These are phyloP conservation scores for Austroboletus novae-zelandiae DNA, from an alignment of 1,284 basidiomycete species.

Conservation along the genomic window DNA sequence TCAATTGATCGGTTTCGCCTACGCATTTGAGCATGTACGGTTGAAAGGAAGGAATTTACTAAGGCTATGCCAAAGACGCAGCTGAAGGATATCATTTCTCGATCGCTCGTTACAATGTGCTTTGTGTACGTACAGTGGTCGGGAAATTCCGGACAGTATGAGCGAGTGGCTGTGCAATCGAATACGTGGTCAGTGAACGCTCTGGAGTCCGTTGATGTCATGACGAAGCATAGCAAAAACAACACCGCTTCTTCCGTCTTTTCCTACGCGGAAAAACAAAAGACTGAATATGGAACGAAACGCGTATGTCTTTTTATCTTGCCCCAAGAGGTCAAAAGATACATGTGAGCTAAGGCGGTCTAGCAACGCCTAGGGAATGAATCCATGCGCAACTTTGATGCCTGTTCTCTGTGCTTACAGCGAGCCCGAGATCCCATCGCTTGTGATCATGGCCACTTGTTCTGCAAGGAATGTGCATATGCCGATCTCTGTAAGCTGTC, in stretches of 20 bases:
- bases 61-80: conserved; percentile 25
- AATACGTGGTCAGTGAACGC: not conserved
- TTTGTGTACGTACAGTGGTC: too few relatives aligned
- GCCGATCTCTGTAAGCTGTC: conserved; percentile 64
- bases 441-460: conserved; percentile 83
- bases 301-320: conserved; percentile 42
- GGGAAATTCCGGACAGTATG: too few relatives aligned
- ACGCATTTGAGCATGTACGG: conserved; percentile 50
- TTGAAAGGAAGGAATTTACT: conserved; percentile 28
- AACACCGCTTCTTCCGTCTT: conserved; percentile 85
- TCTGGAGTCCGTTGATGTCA: conserved; percentile 27
- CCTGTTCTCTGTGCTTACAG: conserved; percentile 83
- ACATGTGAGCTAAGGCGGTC: conserved; percentile 5
- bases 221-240: conserved; percentile 89
- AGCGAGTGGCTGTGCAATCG: not conserved
- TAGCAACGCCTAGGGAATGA: conserved; percentile 87
- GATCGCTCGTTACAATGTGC: too few relatives aligned
- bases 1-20: conserved; percentile 46
- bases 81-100: not conserved
- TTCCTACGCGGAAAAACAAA: conserved; percentile 84
- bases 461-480: conserved; percentile 87
- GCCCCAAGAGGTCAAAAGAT: not conserved
- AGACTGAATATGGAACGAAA: conserved; percentile 79
- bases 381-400: conserved; percentile 86
- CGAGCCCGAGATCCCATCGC: conserved; percentile 76